Percentiles rank a stretch among this genome's conserved stretches.
These are phyloP conservation scores for Macadamia integrifolia DNA, from an alignment of 164 flowering plant species.

Conservation along the genomic window DNA sequence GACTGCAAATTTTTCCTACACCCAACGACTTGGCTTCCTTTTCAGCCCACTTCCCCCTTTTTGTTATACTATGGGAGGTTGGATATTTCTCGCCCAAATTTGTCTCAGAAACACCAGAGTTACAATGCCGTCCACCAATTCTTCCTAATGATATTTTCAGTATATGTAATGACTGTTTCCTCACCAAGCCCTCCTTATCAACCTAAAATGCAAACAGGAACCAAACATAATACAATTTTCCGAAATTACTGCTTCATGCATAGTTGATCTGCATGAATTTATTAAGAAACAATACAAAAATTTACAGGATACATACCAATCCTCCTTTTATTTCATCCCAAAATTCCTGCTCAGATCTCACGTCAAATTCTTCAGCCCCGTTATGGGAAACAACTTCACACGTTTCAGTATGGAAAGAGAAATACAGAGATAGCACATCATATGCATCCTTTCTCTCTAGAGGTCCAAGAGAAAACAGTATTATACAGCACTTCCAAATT, in stretches of 20 bases:
- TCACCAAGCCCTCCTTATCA: slow-evolving; percentile 67
- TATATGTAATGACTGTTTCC: slow-evolving; percentile 80
- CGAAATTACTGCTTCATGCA: not conserved
- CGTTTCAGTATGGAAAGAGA: slow-evolving; percentile 29
- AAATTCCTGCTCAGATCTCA: slow-evolving; percentile 50
- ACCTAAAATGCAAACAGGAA: slow-evolving; percentile 38
- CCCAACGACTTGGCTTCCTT: slow-evolving; percentile 89
- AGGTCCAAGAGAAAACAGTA: slow-evolving; percentile 58
- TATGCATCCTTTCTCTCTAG: slow-evolving; percentile 82
- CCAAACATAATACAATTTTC: not conserved
- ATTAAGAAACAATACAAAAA: not conserved
- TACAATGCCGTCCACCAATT: slow-evolving; percentile 22
- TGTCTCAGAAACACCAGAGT: slow-evolving; percentile 22
- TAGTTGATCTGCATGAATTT: not conserved
- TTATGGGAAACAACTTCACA: slow-evolving; percentile 16
- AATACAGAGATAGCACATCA: slow-evolving; percentile 56
- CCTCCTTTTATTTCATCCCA: slow-evolving; percentile 86
- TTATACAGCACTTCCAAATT: slow-evolving; percentile 70
- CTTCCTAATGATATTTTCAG: slow-evolving; percentile 41
- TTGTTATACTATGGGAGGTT: slow-evolving; percentile 40
- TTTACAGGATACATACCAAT: slow-evolving; percentile 50
- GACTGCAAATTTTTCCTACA: slow-evolving; percentile 41
- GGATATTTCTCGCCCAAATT: slow-evolving; percentile 21
- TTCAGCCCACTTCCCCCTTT: slow-evolving; percentile 78
- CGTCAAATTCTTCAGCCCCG: slow-evolving; percentile 40